Base-by-base conservation (phyloP, 1,284 basidiomycete genomes). In the Malassezia pachydermatis region DNA sequence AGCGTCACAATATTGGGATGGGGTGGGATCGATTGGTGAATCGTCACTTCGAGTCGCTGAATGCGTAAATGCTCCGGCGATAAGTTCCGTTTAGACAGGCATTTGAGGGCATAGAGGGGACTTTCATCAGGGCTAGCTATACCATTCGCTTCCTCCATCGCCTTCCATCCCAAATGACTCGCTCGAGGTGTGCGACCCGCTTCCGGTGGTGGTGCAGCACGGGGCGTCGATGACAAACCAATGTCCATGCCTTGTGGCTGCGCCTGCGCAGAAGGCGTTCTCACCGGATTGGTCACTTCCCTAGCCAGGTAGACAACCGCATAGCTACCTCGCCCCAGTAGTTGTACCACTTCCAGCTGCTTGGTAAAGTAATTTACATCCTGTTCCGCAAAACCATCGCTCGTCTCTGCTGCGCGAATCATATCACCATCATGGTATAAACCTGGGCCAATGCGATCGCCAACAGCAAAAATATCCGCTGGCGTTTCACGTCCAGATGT, bases 1-100 rank as follows among this genome's bases (percentile, higher is more conserved):
- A 98, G 80, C 16, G 90, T 90, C 60, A 94, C 92, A 61, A 98
- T 92, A 76, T 95, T 94, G 37, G 84, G 80, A 72, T 98, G 92
- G 10, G 82, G 76, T 25, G 84, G 85, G 35, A 98, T 79, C 23
- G 86, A 89, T 72, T 95, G 88, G 73, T 98, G 92, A 54, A 98
- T 87, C 37, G 82, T 87, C 39, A 89, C 89, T 80, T 71, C 68
- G n/a, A 68, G 58, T 9, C 65, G 55, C 40, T 71, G 68, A 3
- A 67, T 48, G 29, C 65, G 60, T 27, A 68, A 59, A 59, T 65
- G 64, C 19, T 65, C 63, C 8, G 62, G 57, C 8, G 56, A 48
- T 19, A 70, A 41, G 35, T 71, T 62, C 23, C 67, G 59, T 50
- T 70, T 96, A 71, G 86, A 89, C 51, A 98, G 77, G 73, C 88